Base-by-base conservation (phyloP, 1,284 basidiomycete species). In the Tausonia pullulans region DNA sequence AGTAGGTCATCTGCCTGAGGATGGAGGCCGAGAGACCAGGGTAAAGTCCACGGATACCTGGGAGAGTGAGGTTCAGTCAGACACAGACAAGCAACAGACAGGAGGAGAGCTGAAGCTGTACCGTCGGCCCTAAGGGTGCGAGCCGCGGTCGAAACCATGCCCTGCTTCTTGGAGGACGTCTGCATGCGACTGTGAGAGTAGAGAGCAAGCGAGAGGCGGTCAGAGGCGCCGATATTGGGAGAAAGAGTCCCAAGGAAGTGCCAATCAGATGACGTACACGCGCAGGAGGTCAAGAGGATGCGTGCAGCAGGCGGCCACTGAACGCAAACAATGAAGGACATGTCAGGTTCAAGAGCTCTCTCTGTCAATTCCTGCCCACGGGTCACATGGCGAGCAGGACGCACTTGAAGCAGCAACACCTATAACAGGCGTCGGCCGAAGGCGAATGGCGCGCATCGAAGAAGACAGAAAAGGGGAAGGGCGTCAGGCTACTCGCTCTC, bases 221-320 rank as follows among this genome's bases (percentile, higher is more conserved):
- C 14, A 27, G 10, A 16, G 1, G 5, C 6, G 7, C 48, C 14
- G 14, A 27, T 39, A 40, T 48, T 49, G 40, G 39, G 45, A 40
- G 49, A 14, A 43, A 16, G 4, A 27, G 40, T 2, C 3, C 16
- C n/a, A 6, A 39, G 60, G n/a, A 11, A 27, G 14, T 14, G 27
- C 27, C 27, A 27, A 16, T n/a, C 43, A 0, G 9, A 48, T 14
- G 4, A 67, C 75, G 60, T 67, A 90, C 89, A 92, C 88, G 83
- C 90, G 88, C 66, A 87, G 86, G 63, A 91, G 79, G 75, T 93
- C 90, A 58, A 92, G 76, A 44, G 90, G 90, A 78, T 93, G 90
- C 0, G 89, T 92, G 72, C 83, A 87, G 70, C 83, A 86, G 61
- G 89, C 87, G 51, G 90, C 89, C 85, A 91, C 89, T 92, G 7